Conservation (phyloP, 441 rosid genomes). For the Syzygium malaccense region DNA sequence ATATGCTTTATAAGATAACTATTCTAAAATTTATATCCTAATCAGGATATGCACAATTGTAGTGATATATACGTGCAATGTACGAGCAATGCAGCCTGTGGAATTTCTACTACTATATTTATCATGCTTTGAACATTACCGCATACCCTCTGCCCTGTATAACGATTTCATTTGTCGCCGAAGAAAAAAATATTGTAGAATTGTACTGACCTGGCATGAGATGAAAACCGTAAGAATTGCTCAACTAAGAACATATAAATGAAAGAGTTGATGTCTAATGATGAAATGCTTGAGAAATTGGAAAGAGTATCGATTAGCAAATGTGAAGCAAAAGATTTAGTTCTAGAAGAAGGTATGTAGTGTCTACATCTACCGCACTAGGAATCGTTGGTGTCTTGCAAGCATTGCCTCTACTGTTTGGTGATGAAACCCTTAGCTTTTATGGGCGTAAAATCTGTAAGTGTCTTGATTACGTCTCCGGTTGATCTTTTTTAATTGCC, state of each 20-base stretch:
- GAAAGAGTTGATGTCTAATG: neutral
- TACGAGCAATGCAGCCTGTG: too few species aligned
- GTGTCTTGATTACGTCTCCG: too few species aligned
- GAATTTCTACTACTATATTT: neutral
- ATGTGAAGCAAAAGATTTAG: neutral
- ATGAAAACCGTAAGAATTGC: neutral
- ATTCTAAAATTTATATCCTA: neutral
- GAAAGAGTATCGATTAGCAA: neutral
- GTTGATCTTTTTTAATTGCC: too few species aligned
- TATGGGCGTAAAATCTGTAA: too few species aligned
- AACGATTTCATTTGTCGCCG: neutral
- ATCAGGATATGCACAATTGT: neutral
- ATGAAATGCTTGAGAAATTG: neutral
- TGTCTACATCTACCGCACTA: neutral
- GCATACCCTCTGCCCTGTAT: neutral
- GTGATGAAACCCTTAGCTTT: too few species aligned
- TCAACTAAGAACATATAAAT: neutral
- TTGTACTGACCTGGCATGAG: neutral
- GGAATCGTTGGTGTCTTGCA: too few species aligned
- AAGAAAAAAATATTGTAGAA: neutral
- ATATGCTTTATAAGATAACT: neutral
- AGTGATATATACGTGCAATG: neutral
- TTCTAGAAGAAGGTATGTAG: neutral
- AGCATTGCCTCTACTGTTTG: too few species aligned
- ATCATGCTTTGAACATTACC: neutral